A percentile compares a stretch with the other conserved stretches of the same genome.
Conservation (phyloP, 2,329 filamentous ascomycete genomes). For the Alternaria arbusti region DNA sequence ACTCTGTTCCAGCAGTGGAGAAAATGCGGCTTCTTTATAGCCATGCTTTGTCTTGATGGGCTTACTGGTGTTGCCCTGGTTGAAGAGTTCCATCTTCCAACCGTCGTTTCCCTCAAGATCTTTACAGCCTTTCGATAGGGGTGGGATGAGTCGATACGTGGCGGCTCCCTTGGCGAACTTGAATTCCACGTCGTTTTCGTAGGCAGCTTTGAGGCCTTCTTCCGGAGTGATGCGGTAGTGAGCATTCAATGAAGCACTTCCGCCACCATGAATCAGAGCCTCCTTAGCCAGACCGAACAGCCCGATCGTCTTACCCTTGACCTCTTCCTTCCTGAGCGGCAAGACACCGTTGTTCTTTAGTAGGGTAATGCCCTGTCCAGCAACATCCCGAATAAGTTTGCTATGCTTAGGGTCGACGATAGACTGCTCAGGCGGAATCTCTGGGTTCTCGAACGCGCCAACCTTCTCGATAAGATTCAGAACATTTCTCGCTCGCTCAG, state of each 20-base stretch:
- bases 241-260: conserved; percentile 37
- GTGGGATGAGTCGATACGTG: conserved; percentile 43
- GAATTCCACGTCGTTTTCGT: conserved; percentile 39
- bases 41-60: conserved; percentile 30
- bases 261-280: conserved; percentile 43
- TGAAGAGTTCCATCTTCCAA: conserved; percentile 42
- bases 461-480: conserved; percentile 71
- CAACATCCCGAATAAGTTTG: conserved; percentile 68
- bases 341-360: conserved; percentile 74
- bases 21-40: conserved; percentile 35
- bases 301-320: conserved; percentile 64
- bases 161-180: conserved; percentile 43
- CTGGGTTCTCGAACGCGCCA: conserved; percentile 66
- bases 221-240: conserved; percentile 37
- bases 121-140: conserved; percentile 33
- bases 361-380: conserved; percentile 72
- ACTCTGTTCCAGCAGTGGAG: conserved; percentile 28
- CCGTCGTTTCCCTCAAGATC: conserved; percentile 36
- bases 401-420: conserved; percentile 68
- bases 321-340: conserved; percentile 67
- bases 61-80: conserved; percentile 26
- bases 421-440: conserved; percentile 63
- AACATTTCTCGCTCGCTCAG: conserved; percentile 38
- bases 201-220: conserved; percentile 33
- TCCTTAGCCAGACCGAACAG: conserved; percentile 72